A percentile compares a stretch with the other conserved stretches of the same genome.
These are phyloP conservation scores for Tetracladium marchalianum DNA, from an alignment of 495 filamentous ascomycete species.

Conservation along the genomic window DNA sequence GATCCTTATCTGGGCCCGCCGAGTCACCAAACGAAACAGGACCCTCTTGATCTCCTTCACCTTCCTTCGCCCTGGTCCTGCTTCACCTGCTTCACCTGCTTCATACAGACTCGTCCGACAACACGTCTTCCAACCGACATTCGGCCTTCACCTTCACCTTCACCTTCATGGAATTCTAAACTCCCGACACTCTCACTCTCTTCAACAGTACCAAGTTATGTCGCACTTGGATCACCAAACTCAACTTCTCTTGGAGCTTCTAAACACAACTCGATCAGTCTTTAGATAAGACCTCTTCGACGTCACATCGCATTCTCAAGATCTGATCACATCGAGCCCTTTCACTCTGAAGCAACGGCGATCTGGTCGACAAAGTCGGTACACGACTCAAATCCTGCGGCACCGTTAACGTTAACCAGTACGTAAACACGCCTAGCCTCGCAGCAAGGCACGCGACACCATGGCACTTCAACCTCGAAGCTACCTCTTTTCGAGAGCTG, in stretches of 20 bases:
- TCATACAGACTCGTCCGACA: neutral
- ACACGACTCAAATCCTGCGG: neutral
- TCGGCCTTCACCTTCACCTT: no score
- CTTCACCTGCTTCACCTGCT: neutral
- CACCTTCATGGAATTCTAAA: neutral
- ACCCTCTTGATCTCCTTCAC: neutral
- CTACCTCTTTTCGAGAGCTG: constrained; percentile 10
- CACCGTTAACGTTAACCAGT: neutral
- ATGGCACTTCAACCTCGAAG: constrained; percentile 10
- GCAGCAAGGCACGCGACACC: constrained; percentile 3
- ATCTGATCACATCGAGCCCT: neutral
- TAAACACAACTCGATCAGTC: constrained; percentile 9
- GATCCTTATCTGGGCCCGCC: neutral
- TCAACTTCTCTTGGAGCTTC: constrained; percentile 21
- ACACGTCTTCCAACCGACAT: no score
- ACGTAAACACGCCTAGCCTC: neutral
- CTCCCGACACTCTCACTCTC: neutral
- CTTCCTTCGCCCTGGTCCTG: neutral
- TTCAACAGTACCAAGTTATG: constrained; percentile 8
- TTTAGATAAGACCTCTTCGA: constrained; percentile 12
- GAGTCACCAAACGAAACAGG: neutral
- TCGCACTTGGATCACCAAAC: constrained; percentile 20
- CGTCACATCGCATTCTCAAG: neutral
- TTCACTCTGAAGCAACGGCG: neutral
- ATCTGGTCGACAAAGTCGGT: neutral